Base-by-base conservation (phyloP, 1,284 basidiomycete species). In the Neolentinus lepideus region DNA sequence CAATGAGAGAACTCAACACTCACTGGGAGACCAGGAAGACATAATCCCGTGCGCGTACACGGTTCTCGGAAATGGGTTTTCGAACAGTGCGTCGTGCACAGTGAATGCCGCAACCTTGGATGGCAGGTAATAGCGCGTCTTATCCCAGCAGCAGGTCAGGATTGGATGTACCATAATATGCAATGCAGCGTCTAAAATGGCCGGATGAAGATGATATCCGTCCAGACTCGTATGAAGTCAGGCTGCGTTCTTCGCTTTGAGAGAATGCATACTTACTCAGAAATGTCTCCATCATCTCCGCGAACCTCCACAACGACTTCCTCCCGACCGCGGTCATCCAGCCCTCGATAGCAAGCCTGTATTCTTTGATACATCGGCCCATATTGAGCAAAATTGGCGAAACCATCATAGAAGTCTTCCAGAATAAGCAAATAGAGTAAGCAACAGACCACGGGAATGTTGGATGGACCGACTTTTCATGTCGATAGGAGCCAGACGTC, bases 171-270 rank as follows among this genome's bases (percentile, higher is more conserved):
- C 62, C 12, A 63, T 52, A 8, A 65, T 58, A 55, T 74, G 72
- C 11, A 73, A 55, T 11, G 65, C 65, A 0, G 70, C 64, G 54
- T 75, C 72, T 12, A 74, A 60, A 21, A 77, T 67, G 2, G 72
- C 74, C 2, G 76, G 76, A 56, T 77, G 72, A 12, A 76, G 56
- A 24, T 67, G 52, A 51, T 72, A 74, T 2, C 61, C 54, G 0
- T 59, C 59, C 8, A 55, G 50, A 12, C 65, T 70, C 53, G n/a
- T 43, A 53, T 45, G 6, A n/a, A 16, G 29, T 19, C 35, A 47
- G 51, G 51, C 29, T 51, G 53, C 54, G 12, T 53, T 31, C 24
- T 52, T 16, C n/a, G 29, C 16, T 14, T 29, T n/a, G n/a, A 29
- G 8, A n/a, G 24, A 26, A 14, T 10, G n/a, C 29, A 6, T 12